A percentile compares a stretch with the other conserved stretches of the same genome.
phyloP scores from a whole-genome alignment of 371 early-diverging fungal genomes.

The Globomyces sp. region DNA sequence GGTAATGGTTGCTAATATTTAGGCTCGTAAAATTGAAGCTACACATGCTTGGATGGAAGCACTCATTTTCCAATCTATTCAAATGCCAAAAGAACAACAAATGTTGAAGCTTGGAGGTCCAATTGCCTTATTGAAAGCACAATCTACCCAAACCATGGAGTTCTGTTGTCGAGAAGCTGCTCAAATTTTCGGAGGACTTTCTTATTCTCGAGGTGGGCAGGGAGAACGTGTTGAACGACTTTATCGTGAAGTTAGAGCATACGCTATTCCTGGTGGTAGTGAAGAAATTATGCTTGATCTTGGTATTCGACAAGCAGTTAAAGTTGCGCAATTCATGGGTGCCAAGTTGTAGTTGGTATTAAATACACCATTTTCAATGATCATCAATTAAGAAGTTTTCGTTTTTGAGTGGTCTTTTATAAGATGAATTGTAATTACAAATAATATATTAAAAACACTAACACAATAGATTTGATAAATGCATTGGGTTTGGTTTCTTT shows the following conservation, averaged over 20 bases:
- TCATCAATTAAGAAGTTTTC: no score
- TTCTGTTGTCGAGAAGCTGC: conserved; percentile 86
- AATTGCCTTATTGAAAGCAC: conserved; percentile 84
- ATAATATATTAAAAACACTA: no score
- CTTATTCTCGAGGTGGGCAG: conserved; percentile 83
- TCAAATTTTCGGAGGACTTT: conserved; percentile 89
- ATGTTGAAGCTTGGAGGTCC: conserved; percentile 79
- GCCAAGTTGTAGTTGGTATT: conserved; percentile 39
- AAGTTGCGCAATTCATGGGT: conserved; percentile 67
- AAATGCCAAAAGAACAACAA: conserved; percentile 65
- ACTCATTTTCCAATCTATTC: conserved; percentile 62
- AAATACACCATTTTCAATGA: background rate
- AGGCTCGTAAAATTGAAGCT: conserved; percentile 77
- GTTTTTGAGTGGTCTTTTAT: no score
- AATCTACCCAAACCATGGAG: conserved; percentile 82
- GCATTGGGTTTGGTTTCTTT: no score
- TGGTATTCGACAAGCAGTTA: conserved; percentile 68
- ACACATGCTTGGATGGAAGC: conserved; percentile 84
- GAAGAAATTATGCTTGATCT: conserved; percentile 65
- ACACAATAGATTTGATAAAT: no score
- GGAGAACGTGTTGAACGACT: conserved; percentile 85
- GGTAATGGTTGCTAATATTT: no score
- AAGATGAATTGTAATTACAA: no score
- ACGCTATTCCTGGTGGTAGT: conserved; percentile 73
- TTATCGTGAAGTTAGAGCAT: conserved; percentile 77